These are phyloP conservation scores for Monosporascus sp. DNA, from an alignment of 2,329 filamentous ascomycete species.

Conservation along the genomic window DNA sequence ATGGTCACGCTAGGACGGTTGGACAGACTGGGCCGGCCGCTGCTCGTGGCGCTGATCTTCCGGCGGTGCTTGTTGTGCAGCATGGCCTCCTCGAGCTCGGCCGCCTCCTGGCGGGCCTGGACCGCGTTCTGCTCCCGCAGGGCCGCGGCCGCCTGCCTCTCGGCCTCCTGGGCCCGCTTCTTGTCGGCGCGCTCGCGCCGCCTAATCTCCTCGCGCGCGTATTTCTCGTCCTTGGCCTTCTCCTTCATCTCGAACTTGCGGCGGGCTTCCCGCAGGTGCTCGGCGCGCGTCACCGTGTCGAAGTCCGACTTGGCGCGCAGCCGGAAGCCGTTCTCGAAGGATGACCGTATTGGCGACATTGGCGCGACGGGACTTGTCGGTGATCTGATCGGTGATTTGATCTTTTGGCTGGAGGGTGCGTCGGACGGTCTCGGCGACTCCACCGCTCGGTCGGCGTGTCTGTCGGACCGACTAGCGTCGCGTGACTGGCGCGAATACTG, in stretches of 20 bases:
- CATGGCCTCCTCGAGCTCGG: conserved; percentile 27
- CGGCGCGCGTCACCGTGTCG: conserved; percentile 47
- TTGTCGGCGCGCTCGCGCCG: conserved; percentile 54
- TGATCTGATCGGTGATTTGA: conserved; percentile 15
- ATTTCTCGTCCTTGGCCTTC: conserved; percentile 56
- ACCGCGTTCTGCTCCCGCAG: conserved; percentile 42
- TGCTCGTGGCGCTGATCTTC: conserved; percentile 25
- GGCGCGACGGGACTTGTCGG: conserved; percentile 33
- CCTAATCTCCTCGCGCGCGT: conserved; percentile 52
- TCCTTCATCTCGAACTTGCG: conserved; percentile 60
- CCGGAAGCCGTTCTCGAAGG: conserved; percentile 52
- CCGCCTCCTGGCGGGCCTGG: conserved; percentile 33
- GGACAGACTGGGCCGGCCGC: conserved; percentile 23
- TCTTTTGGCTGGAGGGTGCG: conserved; percentile 10
- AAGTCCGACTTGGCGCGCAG: conserved; percentile 57
- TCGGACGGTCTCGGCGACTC: conserved; percentile 31
- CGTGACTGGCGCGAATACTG: conserved; percentile 35
- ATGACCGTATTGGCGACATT: conserved; percentile 51
- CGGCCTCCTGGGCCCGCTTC: conserved; percentile 49
- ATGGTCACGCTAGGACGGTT: conserved; percentile 20
- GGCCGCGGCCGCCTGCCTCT: conserved; percentile 38
- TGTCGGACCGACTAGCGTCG: conserved; percentile 44
- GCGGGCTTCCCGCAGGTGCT: conserved; percentile 56
- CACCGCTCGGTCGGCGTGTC: conserved; percentile 34
- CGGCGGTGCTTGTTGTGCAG: conserved; percentile 23